A percentile compares a stretch with the other conserved stretches of the same genome.
Conservation (phyloP, 2,329 filamentous ascomycete species). For the Sphaerostilbella broomeana region DNA sequence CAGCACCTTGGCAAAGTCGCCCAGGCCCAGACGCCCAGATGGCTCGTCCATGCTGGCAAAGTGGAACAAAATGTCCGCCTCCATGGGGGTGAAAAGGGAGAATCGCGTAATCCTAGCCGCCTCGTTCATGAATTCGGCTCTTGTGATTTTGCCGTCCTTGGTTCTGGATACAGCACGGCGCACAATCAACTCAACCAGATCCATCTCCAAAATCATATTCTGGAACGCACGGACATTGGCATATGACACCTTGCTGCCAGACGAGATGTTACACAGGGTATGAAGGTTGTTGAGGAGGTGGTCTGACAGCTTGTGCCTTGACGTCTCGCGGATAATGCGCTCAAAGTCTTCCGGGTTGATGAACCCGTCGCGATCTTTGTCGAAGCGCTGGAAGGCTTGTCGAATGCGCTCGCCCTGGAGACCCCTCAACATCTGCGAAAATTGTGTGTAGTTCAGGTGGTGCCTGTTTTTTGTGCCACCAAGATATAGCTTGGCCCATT, state of each 20-base stretch:
- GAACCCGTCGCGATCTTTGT: conserved; percentile 87
- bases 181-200: conserved; percentile 89
- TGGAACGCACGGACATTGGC: conserved; percentile 96
- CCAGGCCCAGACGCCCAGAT: conserved; percentile 72
- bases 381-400: conserved; percentile 88
- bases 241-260: conserved; percentile 90
- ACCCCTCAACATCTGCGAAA: conserved; percentile 95
- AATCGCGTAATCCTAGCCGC: conserved; percentile 87
- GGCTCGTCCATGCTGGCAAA: conserved; percentile 90
- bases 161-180: conserved; percentile 80
- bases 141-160: conserved; percentile 84
- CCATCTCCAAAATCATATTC: conserved; percentile 97
- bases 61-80: conserved; percentile 97
- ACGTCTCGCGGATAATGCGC: conserved; percentile 89
- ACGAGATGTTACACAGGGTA: conserved; percentile 89
- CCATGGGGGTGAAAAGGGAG: conserved; percentile 96
- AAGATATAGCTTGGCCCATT: conserved; percentile 93
- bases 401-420: conserved; percentile 93
- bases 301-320: conserved; percentile 93
- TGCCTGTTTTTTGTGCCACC: conserved; percentile 83
- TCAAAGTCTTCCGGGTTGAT: conserved; percentile 95
- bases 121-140: conserved; percentile 90
- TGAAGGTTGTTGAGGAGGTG: conserved; percentile 86
- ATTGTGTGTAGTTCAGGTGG: conserved; percentile 89
- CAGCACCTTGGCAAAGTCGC: conserved; percentile 89